Evolutionary conservation across 805 yeast genomes (phyloP).

Genomic region (Wickerhamiella azymoides): DNA sequence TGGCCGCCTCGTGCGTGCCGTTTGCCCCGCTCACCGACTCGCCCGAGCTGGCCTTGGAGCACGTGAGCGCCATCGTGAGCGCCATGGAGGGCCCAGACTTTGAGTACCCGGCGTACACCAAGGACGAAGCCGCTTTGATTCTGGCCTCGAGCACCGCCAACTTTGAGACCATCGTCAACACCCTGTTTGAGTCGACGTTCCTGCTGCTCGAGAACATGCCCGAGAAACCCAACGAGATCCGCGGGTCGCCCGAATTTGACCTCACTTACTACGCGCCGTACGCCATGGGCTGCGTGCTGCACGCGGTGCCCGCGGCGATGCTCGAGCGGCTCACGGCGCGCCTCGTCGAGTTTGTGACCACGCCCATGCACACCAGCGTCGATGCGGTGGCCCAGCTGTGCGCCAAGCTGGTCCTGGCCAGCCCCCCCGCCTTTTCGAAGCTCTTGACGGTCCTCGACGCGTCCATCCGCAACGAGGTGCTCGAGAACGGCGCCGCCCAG

Average conservation of each 20-base stretch:
- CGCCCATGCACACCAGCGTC: conserved; percentile 42
- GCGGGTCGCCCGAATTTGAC: conserved; percentile 33
- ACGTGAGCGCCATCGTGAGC: conserved; percentile 54
- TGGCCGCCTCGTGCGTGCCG: conserved; percentile 61
- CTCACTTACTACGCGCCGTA: conserved; percentile 28
- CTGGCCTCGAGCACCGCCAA: conserved; percentile 48
- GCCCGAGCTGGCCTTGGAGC: conserved; percentile 25
- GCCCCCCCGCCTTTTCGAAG: conserved; percentile 35
- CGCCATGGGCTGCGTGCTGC: conserved; percentile 27
- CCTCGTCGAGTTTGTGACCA: conserved; percentile 40
- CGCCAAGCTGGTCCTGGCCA: conserved; percentile 56
- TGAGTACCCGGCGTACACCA: conserved; percentile 19
- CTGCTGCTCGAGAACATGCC: conserved; percentile 56
- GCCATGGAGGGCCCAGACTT: conserved; percentile 33
- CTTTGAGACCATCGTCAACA: conserved; percentile 45
- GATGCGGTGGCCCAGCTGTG: conserved; percentile 59
- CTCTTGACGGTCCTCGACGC: conserved; percentile 34
- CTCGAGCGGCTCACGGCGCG: conserved; percentile 20
- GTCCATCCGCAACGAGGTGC: conserved; percentile 50
- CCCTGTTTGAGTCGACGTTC: conserved; percentile 46
- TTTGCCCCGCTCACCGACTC: conserved; percentile 32
- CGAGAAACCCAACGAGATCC: conserved; percentile 35
- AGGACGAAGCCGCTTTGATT: conserved; percentile 38
- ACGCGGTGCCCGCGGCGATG: conserved; percentile 21
- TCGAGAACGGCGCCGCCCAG: conserved; percentile 69